Evolutionary conservation across 495 filamentous ascomycete species (phyloP), one percentile per base, ranked within the genome.

Genomic region (Xylaria castorea): DNA sequence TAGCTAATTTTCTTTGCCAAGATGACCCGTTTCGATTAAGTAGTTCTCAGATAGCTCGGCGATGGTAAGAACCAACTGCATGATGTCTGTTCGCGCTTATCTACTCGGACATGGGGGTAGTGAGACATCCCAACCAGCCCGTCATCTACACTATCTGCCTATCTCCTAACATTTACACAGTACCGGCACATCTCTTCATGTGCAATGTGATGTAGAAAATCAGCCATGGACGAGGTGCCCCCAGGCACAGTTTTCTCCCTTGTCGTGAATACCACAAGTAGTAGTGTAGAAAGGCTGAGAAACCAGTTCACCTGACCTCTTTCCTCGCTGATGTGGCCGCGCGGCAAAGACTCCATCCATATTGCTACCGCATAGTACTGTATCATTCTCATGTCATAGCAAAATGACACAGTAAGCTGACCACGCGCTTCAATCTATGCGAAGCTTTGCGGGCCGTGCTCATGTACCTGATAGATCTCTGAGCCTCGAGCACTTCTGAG

Each of bases 391-490:
- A 34, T 20, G 36, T n/a, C 40, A 48, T 30, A 32, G 62, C 63
- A 27, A 38, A 38, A 51, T 67, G 46, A 38, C 64, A 67, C 30
- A 36, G 66, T 68, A 68, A 68, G 66, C 66, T 68, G 66, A 68
- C 66, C 34, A 44, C 14, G n/a, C 50, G 27, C 34, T 27, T 32
- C n/a, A 6, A 51, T 36, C 34, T 8, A 40, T 66, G 66, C n/a
- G 36, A n/a, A n/a, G 12, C 34, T 36, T 44, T 27, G 20, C 30
- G 9, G 38, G 14, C 22, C n/a, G 14, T 44, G 25, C 38, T 66
- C 42, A 34, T 48, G 42, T 38, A 40, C 38, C 32, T 62, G 4
- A 0, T 9, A n/a, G n/a, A 22, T 42, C 5, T 20, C 40, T 48
- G 1, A 2, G 11, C 12, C n/a, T 46, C 40, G 30, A 14, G 8